Evolutionary conservation across 192 early-diverging fungal genomes (phyloP), one percentile per base, ranked within the genome.

Genomic region (Umbelopsis vinacea): DNA sequence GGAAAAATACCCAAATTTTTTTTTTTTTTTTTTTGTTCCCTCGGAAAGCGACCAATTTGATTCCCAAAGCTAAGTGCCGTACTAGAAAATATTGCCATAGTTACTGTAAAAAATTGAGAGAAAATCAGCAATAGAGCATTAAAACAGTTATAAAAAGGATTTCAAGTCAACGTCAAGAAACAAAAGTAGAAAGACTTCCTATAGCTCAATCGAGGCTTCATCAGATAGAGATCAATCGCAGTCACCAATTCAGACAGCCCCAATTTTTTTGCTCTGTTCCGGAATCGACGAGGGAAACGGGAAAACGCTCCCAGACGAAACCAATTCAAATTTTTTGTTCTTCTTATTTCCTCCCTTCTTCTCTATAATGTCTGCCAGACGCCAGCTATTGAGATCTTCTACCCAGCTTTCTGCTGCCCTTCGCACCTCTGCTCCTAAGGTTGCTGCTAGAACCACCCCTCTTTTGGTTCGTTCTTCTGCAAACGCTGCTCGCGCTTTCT

Each of bases 401-500:
- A 5, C 43, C 21, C 47, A 60, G 47, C 54, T 74, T 68, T 48
- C 67, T 52, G 63, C 72, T 47, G 55, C 66, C 57, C 70, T 70
- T 48, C 77, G 77, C 47, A n/a, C 57, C 54, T 68, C 67, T 40
- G 69, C 77, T 55, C 26, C 70, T 24, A 73, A 72, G 73, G 60
- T 74, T 15, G 22, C 74, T 35, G 74, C 69, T 57, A 67, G 76
- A 50, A 72, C 74, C 45, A 57, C 71, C 53, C 71, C 75, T 69
- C 46, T 74, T n/a, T 67, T 73, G 53, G 72, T 38, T 55, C 76
- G 71, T 70, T 54, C 67, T 66, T 75, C 81, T 45, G 69, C 68
- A 40, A 73, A 70, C 68, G 57, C 76, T 48, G 75, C 60, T 54
- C 85, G 85, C 66, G 37, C 82, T 37, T 81, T 82, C 79, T 78